phyloP scores from a whole-genome alignment of 805 yeast species.

The Ogataea haglerorum region DNA sequence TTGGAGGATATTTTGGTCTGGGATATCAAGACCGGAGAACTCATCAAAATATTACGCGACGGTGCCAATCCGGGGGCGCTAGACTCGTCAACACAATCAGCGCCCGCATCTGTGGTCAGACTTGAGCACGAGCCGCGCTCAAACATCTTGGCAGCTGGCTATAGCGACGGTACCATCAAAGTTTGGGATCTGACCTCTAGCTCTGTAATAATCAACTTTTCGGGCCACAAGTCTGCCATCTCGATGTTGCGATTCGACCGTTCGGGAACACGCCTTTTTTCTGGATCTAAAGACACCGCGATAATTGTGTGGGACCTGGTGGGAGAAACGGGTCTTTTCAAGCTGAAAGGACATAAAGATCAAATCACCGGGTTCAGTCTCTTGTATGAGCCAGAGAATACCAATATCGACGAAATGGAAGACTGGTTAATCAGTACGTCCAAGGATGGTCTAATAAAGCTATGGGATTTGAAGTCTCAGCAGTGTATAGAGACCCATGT shows the following conservation, averaged over 20 bases:
- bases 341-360: slow-evolving; percentile 85
- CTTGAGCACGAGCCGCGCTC: slow-evolving; percentile 59
- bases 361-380: slow-evolving; percentile 75
- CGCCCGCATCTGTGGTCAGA: slow-evolving; percentile 63
- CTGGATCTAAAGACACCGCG: slow-evolving; percentile 83
- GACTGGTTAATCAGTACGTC: slow-evolving; percentile 75
- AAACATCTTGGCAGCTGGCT: slow-evolving; percentile 82
- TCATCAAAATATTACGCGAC: slow-evolving; percentile 53
- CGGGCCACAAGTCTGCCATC: slow-evolving; percentile 88
- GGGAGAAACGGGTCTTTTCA: slow-evolving; percentile 83
- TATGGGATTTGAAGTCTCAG: slow-evolving; percentile 89
- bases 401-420: slow-evolving; percentile 48
- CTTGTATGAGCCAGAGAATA: slow-evolving; percentile 33
- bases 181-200: slow-evolving; percentile 88
- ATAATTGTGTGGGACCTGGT: slow-evolving; percentile 94
- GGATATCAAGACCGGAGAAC: slow-evolving; percentile 90
- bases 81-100: slow-evolving; percentile 55
- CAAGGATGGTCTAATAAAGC: slow-evolving; percentile 86
- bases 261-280: slow-evolving; percentile 78
- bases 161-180: slow-evolving; percentile 82
- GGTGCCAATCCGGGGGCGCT: slow-evolving; percentile 71
- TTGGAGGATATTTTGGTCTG: slow-evolving; percentile 82
- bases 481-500: slow-evolving; percentile 93
- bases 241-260: slow-evolving; percentile 65
- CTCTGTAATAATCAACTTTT: slow-evolving; percentile 72